A percentile compares a stretch with the other conserved stretches of the same genome.
phyloP scores from a whole-genome alignment of 2,329 filamentous ascomycete species.

The Sporothrix variecibatus region DNA sequence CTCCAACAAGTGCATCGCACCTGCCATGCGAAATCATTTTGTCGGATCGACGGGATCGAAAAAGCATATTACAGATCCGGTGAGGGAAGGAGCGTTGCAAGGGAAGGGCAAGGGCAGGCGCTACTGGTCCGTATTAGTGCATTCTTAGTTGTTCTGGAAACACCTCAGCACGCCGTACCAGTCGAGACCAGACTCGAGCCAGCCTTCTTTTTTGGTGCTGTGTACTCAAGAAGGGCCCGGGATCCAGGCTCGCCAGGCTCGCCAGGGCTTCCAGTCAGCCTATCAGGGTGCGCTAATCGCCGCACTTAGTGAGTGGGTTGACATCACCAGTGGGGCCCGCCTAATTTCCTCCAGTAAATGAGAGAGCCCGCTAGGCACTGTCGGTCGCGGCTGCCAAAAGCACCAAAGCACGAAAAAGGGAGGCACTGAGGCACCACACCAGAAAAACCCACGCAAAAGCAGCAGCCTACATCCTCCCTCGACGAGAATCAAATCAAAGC shows the following conservation, averaged over 20 bases:
- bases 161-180: background rate
- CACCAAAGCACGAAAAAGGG: conserved; percentile 9
- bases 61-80: conserved; percentile 1
- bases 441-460: background rate
- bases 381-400: background rate
- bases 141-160: conserved; percentile 14
- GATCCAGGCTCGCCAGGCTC: background rate
- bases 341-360: conserved; percentile 27
- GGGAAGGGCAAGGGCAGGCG: background rate
- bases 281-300: conserved; percentile 2
- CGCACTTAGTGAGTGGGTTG: conserved; percentile 5
- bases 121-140: conserved; percentile 4
- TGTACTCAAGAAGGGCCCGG: background rate
- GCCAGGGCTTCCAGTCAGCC: background rate
- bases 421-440: background rate
- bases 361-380: conserved; percentile 13
- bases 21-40: background rate
- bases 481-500: background rate
- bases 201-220: background rate
- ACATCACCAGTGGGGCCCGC: conserved; percentile 29
- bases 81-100: conserved; percentile 1
- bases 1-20: background rate
- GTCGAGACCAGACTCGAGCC: background rate
- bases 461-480: background rate
- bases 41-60: conserved; percentile 1